Percentiles rank a stretch among this genome's conserved stretches.
These are phyloP conservation scores for Tetragonia tetragonoides DNA, from an alignment of 148 eudicot species.

Conservation along the genomic window DNA sequence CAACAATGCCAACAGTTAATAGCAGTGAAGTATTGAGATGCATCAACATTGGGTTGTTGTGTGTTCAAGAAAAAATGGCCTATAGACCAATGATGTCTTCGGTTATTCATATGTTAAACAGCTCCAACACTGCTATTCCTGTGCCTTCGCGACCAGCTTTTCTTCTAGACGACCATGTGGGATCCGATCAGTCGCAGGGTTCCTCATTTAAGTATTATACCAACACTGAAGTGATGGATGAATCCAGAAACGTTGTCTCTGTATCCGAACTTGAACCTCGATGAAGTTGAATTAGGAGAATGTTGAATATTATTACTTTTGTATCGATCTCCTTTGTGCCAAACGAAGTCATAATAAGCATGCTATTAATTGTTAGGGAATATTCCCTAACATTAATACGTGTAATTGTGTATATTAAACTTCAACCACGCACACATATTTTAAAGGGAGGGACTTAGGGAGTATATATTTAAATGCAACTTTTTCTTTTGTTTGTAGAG, in stretches of 20 bases:
- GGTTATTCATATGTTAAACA: slow-evolving; percentile 19
- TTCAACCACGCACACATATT: no score
- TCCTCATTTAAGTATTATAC: background rate
- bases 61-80: slow-evolving; percentile 19
- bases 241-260: background rate
- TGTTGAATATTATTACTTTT: no score
- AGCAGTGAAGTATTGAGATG: slow-evolving; percentile 21
- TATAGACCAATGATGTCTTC: slow-evolving; percentile 27
- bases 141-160: slow-evolving; percentile 17
- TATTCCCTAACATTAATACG: no score
- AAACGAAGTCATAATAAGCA: no score
- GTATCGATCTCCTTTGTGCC: no score
- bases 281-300: background rate
- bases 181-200: background rate
- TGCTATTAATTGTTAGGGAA: no score
- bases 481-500: no score
- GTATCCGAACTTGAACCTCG: slow-evolving; percentile 17
- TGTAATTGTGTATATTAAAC: no score
- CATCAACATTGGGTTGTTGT: slow-evolving; percentile 25
- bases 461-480: no score
- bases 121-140: background rate
- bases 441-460: no score
- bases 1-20: background rate
- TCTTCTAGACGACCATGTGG: no score
- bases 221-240: background rate